Evolutionary conservation across 139 green algal genomes (phyloP).

Genomic region (Chlamydomonas schloesseri): DNA sequence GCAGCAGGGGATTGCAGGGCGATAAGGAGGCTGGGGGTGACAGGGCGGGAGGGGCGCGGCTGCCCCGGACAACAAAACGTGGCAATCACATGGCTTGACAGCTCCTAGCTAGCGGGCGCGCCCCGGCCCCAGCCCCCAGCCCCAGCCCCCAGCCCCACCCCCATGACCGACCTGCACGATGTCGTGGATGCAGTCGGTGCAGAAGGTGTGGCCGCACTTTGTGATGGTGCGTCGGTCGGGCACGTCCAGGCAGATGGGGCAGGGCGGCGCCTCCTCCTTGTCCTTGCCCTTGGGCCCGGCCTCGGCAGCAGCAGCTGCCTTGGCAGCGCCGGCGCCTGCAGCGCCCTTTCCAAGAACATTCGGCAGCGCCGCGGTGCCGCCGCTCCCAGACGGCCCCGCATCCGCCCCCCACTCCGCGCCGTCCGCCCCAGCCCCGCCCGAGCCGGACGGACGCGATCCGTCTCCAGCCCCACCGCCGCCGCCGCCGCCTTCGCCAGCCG

Average conservation of each 20-base stretch:
- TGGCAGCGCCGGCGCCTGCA: too few species aligned
- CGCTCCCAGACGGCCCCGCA: too few species aligned
- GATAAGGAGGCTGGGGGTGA: not conserved
- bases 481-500: not conserved
- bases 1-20: not conserved
- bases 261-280: constrained; percentile 11
- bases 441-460: too few species aligned
- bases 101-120: too few species aligned
- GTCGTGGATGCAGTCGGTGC: constrained; percentile 70
- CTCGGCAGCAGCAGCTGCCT: too few species aligned
- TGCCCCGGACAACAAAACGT: too few species aligned
- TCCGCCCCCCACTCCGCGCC: not conserved
- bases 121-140: not conserved
- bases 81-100: too few species aligned
- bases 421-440: not conserved
- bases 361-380: too few species aligned
- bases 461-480: too few species aligned
- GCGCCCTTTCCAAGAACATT: too few species aligned
- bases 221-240: constrained; percentile 58
- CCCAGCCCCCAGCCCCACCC: not conserved
- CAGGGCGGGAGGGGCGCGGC: not conserved
- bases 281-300: too few species aligned
- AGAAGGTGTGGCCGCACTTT: constrained; percentile 72
- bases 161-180: constrained; percentile 43
- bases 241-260: constrained; percentile 77